Base-by-base conservation (phyloP, 2,329 filamentous ascomycete genomes). In the Xenosphaeropsis pyriputrescens region DNA sequence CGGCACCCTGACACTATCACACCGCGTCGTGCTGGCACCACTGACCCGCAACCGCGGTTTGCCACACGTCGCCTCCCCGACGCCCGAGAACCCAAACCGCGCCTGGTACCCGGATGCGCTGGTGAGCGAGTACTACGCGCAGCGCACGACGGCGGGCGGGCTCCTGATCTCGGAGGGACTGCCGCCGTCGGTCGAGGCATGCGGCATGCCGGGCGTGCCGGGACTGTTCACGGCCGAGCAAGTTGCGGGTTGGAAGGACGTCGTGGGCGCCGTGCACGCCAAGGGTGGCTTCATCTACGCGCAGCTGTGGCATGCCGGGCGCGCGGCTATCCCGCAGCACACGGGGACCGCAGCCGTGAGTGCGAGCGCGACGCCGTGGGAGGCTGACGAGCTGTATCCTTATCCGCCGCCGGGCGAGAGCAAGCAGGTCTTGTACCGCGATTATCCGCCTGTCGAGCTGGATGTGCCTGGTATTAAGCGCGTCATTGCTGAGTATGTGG, bases 241-340 rank as follows among this genome's bases (percentile, higher is more conserved):
- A 46, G 59, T 70, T 38, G 60, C 59, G 2, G 66, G 60, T 1
- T 78, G 72, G 74, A 67, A 65, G 42, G 57, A 62, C 37, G 58
- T 77, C 33, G 70, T 68, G 1, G 62, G 68, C 39, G 67, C 63
- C 5, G 70, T 77, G 5, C 73, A 78, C 54, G 59, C 59, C 29
- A 71, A 73, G 49, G 68, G 68, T 18, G 64, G 60, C 26, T 65
- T 62, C 47, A 70, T 76, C 45, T 76, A 64, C 53, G 50, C 64
- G 7, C 74, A 78, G 50, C 57, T 79, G 2, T 77, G 72, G 70
- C 65, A 65, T 2, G 54, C 72, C 0, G 74, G 74, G 4, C 65
- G 74, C 3, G 48, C 49, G 13, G 9, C 39, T 12, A 39, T 41
- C 8, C 37, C 39, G 2, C 56, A 58, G 1, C 40, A 56, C 26